Percentiles rank a stretch among this genome's conserved stretches.
These are phyloP conservation scores for Trichoderma citrinoviride DNA, from an alignment of 2,329 filamentous ascomycete genomes.

Conservation along the genomic window DNA sequence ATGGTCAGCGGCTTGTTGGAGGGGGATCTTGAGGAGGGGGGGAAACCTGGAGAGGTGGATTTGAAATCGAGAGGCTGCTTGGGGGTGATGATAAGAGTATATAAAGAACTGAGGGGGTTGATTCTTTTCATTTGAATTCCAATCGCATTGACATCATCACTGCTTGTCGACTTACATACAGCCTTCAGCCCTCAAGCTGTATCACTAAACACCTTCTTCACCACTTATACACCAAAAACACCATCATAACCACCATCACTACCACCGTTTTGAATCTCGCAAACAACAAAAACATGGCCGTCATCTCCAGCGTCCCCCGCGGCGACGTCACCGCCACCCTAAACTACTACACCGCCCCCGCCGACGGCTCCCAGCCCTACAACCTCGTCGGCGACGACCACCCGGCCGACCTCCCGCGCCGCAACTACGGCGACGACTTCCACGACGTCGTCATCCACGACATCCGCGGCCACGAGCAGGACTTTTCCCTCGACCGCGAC, in stretches of 20 bases:
- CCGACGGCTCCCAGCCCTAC: constrained; percentile 59
- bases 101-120: no score
- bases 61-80: constrained; percentile 1
- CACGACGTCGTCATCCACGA: constrained; percentile 64
- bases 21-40: not conserved
- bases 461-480: constrained; percentile 66
- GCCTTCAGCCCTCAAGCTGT: no score
- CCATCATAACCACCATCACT: not conserved
- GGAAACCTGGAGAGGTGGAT: no score
- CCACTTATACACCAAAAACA: not conserved
- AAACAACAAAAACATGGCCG: constrained; percentile 36
- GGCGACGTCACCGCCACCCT: constrained; percentile 63
- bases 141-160: no score
- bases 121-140: no score
- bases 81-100: not conserved
- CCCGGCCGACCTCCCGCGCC: constrained; percentile 58
- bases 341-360: constrained; percentile 62
- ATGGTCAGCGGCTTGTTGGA: not conserved
- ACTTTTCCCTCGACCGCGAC: constrained; percentile 67
- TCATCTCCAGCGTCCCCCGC: constrained; percentile 45
- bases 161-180: no score
- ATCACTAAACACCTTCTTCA: no score
- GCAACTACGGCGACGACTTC: constrained; percentile 58
- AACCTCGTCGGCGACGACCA: constrained; percentile 62
- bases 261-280: not conserved